Percentiles rank a stretch among this genome's conserved stretches.
Conservation (phyloP, 2,329 filamentous ascomycete genomes). For the Apiospora rasikravindrae region DNA sequence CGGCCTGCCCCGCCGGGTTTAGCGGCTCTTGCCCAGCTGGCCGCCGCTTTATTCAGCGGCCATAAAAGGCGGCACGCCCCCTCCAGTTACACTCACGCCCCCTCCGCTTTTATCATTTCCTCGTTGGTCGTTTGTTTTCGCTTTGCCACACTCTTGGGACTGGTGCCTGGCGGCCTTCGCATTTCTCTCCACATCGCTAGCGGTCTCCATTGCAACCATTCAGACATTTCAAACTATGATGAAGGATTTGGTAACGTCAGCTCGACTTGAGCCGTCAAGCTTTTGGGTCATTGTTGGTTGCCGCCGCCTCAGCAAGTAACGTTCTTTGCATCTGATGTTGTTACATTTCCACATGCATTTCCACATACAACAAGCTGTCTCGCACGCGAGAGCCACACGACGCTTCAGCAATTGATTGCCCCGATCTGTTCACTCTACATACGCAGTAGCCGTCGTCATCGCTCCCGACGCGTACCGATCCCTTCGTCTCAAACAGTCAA, state of each 20-base stretch:
- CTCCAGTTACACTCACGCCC: background rate
- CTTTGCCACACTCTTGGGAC: background rate
- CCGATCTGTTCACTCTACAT: background rate
- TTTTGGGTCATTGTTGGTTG: background rate
- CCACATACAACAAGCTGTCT: background rate
- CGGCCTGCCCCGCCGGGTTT: background rate
- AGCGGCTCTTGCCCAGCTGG: background rate
- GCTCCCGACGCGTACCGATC: background rate
- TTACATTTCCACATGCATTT: background rate
- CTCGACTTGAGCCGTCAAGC: background rate
- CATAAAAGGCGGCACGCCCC: background rate
- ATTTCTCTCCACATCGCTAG: background rate
- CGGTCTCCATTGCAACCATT: background rate
- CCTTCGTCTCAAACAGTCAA: background rate
- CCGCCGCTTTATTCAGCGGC: background rate
- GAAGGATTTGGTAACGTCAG: background rate
- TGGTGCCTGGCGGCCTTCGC: background rate
- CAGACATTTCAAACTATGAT: too few species aligned
- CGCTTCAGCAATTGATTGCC: background rate
- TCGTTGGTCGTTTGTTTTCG: background rate
- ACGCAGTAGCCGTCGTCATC: background rate
- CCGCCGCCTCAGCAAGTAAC: background rate
- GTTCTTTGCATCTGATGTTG: background rate
- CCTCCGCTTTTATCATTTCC: background rate
- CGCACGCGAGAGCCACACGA: background rate